Percentiles rank a stretch among this genome's conserved stretches.
phyloP scores from a whole-genome alignment of 2,329 filamentous ascomycete species.

The Fonsecaea monophora region DNA sequence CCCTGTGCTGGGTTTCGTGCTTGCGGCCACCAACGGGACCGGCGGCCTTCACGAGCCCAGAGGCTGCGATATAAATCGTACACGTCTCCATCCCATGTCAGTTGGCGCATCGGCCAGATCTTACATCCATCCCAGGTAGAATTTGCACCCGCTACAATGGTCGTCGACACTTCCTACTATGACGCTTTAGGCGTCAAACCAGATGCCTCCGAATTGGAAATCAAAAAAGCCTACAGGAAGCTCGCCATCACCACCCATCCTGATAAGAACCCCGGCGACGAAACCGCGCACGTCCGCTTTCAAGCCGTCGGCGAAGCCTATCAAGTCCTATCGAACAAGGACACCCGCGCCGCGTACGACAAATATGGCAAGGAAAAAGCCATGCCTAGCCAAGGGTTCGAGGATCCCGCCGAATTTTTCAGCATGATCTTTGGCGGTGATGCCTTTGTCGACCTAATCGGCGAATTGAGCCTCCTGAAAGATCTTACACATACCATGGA shows the following conservation, averaged over 20 bases:
- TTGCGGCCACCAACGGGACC: conserved; percentile 4
- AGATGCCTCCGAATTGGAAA: conserved; percentile 86
- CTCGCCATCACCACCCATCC: conserved; percentile 71
- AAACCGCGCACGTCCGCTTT: conserved; percentile 91
- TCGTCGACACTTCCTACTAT: conserved; percentile 87
- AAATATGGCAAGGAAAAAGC: conserved; percentile 96
- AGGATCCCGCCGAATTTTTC: conserved; percentile 97
- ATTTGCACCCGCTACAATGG: conserved; percentile 61
- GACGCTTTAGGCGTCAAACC: conserved; percentile 84
- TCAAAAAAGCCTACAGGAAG: conserved; percentile 96
- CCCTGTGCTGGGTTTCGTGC: not conserved
- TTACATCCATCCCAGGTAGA: not conserved
- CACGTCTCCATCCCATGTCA: not conserved
- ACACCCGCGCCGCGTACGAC: conserved; percentile 90
- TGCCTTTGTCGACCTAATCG: conserved; percentile 94
- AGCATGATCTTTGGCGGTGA: conserved; percentile 97
- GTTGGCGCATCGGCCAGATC: not conserved
- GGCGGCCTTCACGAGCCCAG: conserved; percentile 19
- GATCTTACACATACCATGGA: conserved; percentile 98
- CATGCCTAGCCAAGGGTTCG: conserved; percentile 88
- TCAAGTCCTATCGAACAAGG: conserved; percentile 81
- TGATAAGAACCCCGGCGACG: conserved; percentile 99
- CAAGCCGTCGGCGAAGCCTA: conserved; percentile 79
- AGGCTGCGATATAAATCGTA: conserved; percentile 23
- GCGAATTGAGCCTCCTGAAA: conserved; percentile 98